Conservation (phyloP, 257 asterid genomes). For the Solanum clarkiae region DNA sequence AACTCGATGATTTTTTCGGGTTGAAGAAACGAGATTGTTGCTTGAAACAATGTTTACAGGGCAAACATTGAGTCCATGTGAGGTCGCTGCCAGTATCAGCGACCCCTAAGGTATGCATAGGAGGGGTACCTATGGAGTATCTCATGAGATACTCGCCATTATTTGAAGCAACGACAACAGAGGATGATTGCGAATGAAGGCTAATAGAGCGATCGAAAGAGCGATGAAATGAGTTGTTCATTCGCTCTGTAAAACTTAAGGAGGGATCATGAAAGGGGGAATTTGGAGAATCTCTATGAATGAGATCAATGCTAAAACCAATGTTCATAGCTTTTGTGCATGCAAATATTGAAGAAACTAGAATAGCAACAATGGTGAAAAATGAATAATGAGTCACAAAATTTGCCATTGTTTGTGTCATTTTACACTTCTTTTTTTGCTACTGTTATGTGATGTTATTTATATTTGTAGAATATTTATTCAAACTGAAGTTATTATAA, state of each 20-base stretch:
- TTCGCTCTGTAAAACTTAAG: conserved; percentile 2
- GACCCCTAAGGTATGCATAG: conserved; percentile 27
- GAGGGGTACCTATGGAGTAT: conserved; percentile 47
- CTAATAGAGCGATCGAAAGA: conserved; percentile 20
- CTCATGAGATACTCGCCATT: conserved; percentile 51
- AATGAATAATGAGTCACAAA: background rate
- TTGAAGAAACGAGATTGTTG: conserved; percentile 20
- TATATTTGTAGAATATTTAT: background rate
- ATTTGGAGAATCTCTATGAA: conserved; percentile 42
- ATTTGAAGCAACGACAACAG: conserved; percentile 14
- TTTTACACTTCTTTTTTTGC: background rate
- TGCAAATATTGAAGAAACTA: background rate
- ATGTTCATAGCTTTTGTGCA: conserved; percentile 15
- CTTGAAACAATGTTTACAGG: conserved; percentile 33
- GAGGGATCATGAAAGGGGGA: conserved; percentile 23
- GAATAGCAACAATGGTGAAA: background rate
- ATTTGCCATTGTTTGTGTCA: background rate
- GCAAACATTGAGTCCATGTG: conserved; percentile 56
- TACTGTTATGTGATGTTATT: background rate
- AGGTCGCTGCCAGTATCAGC: conserved; percentile 61
- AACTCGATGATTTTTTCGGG: conserved; percentile 17
- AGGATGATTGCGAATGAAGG: background rate
- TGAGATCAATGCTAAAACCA: conserved; percentile 43
- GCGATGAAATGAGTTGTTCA: conserved; percentile 23
- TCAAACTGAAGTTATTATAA: background rate